phyloP scores from a whole-genome alignment of 345 rosid species.

The Gossypium thurberi region DNA sequence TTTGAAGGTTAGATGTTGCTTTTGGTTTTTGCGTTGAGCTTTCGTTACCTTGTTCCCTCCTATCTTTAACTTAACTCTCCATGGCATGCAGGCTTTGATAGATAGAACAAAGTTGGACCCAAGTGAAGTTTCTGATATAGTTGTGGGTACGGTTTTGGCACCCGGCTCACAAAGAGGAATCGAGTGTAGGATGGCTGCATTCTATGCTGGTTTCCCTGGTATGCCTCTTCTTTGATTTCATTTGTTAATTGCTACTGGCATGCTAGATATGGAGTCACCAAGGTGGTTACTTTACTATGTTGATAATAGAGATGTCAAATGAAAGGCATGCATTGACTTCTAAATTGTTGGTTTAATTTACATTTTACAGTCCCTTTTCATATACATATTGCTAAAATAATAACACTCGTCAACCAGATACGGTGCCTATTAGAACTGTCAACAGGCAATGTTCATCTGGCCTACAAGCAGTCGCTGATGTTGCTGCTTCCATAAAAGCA shows the following conservation, averaged over 20 bases:
- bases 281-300: not conserved
- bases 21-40: not conserved
- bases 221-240: conserved; percentile 2
- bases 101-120: conserved; percentile 69
- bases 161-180: conserved; percentile 80
- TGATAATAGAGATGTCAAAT: not conserved
- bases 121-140: conserved; percentile 83
- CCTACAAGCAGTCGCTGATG: conserved; percentile 89
- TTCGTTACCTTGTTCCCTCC: not conserved
- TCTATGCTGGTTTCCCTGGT: conserved; percentile 94
- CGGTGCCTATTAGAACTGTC: conserved; percentile 82
- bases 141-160: conserved; percentile 86
- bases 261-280: not conserved
- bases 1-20: conserved; percentile 48
- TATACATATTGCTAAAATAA: not conserved
- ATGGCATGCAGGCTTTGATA: conserved; percentile 53
- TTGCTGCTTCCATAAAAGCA: conserved; percentile 79
- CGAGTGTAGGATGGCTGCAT: conserved; percentile 89
- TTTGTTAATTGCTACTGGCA: not conserved
- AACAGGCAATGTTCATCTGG: conserved; percentile 95
- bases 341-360: not conserved
- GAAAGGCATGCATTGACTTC: not conserved
- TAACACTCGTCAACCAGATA: conserved; percentile 35
- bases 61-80: not conserved
- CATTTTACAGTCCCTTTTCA: not conserved